Evolutionary conservation across 176 grass and related monocot species (phyloP).

Genomic region (Raddia guianensis): DNA sequence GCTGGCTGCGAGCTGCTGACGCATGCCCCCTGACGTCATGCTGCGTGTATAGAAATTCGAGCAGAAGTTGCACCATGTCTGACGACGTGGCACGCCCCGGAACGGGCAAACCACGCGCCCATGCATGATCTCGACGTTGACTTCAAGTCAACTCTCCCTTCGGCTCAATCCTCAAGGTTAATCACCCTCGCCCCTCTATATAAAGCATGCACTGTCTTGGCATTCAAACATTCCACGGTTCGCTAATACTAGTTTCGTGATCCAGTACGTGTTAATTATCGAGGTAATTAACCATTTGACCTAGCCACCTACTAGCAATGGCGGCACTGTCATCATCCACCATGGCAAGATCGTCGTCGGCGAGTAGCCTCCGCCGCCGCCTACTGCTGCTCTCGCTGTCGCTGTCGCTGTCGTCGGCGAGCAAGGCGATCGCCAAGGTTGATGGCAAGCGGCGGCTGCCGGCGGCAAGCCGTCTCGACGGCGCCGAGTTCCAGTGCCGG

Average conservation of each 20-base stretch:
- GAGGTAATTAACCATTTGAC: neutral
- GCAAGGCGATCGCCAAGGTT: slow-evolving; percentile 41
- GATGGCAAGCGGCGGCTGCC: neutral
- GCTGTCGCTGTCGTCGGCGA: slow-evolving; percentile 24
- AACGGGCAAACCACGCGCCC: neutral
- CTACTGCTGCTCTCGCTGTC: neutral
- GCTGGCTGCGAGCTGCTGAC: neutral
- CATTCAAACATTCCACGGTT: slow-evolving; percentile 24
- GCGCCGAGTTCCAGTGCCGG: slow-evolving; percentile 48
- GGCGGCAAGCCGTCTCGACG: neutral
- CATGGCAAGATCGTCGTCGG: neutral
- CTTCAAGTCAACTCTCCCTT: neutral
- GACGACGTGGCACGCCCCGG: neutral
- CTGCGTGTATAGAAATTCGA: neutral
- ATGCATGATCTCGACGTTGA: neutral
- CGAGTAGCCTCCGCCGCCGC: neutral
- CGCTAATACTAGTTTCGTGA: neutral
- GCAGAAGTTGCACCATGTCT: neutral
- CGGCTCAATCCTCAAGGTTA: too few species aligned
- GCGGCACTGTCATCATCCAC: neutral
- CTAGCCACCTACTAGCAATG: neutral
- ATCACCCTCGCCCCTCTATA: neutral
- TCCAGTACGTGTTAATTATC: neutral
- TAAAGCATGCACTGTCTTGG: neutral
- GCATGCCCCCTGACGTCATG: neutral